phyloP scores from a whole-genome alignment of 768 basidiomycete genomes.

The Kondoa subrosea region DNA sequence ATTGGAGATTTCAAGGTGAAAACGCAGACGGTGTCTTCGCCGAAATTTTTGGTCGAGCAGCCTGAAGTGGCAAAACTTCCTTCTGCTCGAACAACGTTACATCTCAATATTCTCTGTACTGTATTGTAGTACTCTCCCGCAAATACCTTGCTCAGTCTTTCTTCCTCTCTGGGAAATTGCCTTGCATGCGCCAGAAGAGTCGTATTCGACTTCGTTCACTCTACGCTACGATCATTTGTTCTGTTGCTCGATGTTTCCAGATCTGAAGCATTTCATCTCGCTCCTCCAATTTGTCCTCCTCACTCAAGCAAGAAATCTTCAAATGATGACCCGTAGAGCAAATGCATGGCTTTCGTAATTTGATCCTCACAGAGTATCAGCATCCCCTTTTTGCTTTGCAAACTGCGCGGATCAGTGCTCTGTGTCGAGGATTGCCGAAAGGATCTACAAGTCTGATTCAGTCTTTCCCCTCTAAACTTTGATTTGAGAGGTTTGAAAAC shows the following conservation, averaged over 20 bases:
- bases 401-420: background rate
- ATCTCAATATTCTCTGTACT: too few species aligned
- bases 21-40: too few species aligned
- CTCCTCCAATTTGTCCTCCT: background rate
- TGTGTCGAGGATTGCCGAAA: background rate
- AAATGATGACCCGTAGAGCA: conserved; percentile 5
- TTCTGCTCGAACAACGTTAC: too few species aligned
- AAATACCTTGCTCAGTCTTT: too few species aligned
- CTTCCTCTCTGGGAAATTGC: too few species aligned
- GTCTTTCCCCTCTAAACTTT: background rate
- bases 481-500: too few species aligned
- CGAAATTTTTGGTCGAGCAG: too few species aligned
- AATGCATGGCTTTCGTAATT: background rate
- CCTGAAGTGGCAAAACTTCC: too few species aligned
- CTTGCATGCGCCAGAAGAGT: too few species aligned
- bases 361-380: background rate
- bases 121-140: too few species aligned
- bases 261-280: background rate
- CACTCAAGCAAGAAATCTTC: background rate
- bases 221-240: background rate
- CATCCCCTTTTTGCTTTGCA: background rate
- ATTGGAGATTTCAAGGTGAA: too few species aligned
- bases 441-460: background rate
- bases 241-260: background rate
- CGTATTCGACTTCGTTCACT: too few species aligned